phyloP scores from a whole-genome alignment of 345 rosid genomes.

The Ailanthus altissimus region DNA sequence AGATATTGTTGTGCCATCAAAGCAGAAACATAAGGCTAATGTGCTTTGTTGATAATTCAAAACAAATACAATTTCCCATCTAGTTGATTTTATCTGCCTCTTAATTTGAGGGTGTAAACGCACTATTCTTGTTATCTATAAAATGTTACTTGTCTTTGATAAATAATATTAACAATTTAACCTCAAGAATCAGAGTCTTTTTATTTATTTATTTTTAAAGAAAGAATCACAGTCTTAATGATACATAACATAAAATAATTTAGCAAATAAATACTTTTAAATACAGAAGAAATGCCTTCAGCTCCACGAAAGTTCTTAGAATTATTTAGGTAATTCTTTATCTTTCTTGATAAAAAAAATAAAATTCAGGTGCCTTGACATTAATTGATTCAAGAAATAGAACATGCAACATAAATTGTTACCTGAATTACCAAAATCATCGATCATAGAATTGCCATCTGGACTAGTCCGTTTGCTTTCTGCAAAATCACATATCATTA shows the following conservation, averaged over 20 bases:
- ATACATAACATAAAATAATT: background rate
- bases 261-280: background rate
- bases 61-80: background rate
- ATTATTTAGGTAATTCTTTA: background rate
- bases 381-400: background rate
- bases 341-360: background rate
- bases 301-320: background rate
- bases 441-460: slow-evolving; percentile 54
- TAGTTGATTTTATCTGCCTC: background rate
- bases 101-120: background rate
- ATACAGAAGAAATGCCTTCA: background rate
- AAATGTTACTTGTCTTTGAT: background rate
- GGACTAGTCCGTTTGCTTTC: slow-evolving; percentile 64
- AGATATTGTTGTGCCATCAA: background rate
- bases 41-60: too few species aligned
- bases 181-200: background rate
- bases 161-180: background rate
- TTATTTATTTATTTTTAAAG: too few species aligned
- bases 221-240: background rate
- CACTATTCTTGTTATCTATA: background rate
- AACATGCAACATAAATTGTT: slow-evolving; percentile 13
- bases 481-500: slow-evolving; percentile 33
- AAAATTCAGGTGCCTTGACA: slow-evolving; percentile 1
- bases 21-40: background rate
- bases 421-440: slow-evolving; percentile 65